Conservation (phyloP, 23 red algal species). For the Gracilaria gracilis region DNA sequence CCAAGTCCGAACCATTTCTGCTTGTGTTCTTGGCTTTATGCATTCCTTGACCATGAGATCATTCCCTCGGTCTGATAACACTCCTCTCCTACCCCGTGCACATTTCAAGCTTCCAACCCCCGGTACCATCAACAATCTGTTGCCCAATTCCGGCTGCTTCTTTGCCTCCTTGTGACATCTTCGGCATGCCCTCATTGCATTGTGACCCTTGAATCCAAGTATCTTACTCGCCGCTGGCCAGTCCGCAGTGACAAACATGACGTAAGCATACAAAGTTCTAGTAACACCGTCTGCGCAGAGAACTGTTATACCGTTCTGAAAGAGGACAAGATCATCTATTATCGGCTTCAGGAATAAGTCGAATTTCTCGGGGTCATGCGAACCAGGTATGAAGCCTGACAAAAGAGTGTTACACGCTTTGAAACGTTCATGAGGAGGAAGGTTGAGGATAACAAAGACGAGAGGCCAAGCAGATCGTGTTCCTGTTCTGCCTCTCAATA, state of each 20-base stretch:
- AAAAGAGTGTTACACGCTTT: not conserved
- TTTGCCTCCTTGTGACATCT: conserved; percentile 11
- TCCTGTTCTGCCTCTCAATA: too few species aligned
- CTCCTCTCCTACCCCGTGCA: too few species aligned
- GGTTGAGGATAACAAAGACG: not conserved
- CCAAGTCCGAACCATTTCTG: not conserved
- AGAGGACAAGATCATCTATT: not conserved
- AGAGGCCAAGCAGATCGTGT: not conserved
- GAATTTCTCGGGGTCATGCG: not conserved
- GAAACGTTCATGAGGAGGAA: not conserved
- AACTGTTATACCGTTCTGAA: not conserved
- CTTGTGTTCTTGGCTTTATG: not conserved
- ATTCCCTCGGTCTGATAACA: too few species aligned
- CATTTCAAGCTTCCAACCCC: not conserved
- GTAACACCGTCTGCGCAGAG: not conserved
- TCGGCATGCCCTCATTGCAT: not conserved
- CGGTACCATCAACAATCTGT: not conserved
- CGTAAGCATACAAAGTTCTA: not conserved
- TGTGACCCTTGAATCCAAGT: too few species aligned
- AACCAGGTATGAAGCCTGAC: not conserved
- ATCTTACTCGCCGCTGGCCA: too few species aligned
- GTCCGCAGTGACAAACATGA: too few species aligned
- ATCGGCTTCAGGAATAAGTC: not conserved
- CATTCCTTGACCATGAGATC: not conserved
- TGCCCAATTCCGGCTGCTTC: not conserved